These are phyloP conservation scores for Fusarium oxysporum DNA, from an alignment of 2,329 filamentous ascomycete genomes.

Conservation along the genomic window DNA sequence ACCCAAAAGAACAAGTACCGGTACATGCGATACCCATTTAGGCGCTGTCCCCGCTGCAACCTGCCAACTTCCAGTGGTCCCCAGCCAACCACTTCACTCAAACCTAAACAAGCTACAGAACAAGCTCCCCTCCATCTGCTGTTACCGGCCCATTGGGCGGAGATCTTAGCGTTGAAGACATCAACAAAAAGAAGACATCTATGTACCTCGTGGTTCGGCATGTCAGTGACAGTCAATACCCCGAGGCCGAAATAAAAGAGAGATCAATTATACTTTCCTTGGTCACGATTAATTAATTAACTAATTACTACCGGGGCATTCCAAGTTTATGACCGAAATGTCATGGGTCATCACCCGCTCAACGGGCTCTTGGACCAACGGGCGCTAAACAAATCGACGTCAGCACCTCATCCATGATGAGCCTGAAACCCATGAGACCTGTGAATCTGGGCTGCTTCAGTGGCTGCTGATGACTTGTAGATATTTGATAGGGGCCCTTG, in stretches of 20 bases:
- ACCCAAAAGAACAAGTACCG: slow-evolving; percentile 9
- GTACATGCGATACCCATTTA: slow-evolving; percentile 23
- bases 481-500: slow-evolving; percentile 19
- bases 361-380: slow-evolving; percentile 28
- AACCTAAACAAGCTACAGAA: slow-evolving; percentile 19
- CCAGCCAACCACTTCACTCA: slow-evolving; percentile 16
- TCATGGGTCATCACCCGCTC: slow-evolving; percentile 27
- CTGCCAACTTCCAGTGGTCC: slow-evolving; percentile 12
- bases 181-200: background rate
- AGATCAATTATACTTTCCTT: slow-evolving; percentile 5
- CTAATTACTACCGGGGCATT: slow-evolving; percentile 4
- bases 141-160: slow-evolving; percentile 17
- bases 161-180: slow-evolving; percentile 29
- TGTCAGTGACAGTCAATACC: slow-evolving; percentile 10
- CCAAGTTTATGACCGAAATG: slow-evolving; percentile 20
- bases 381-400: slow-evolving; percentile 10
- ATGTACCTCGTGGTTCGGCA: background rate
- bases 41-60: slow-evolving; percentile 33
- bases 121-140: slow-evolving; percentile 9
- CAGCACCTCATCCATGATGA: slow-evolving; percentile 17
- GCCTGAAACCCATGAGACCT: slow-evolving; percentile 4
- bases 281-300: background rate
- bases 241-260: background rate
- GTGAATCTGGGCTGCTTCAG: background rate
- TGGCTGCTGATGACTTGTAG: slow-evolving; percentile 2